Conservation (phyloP, 2,329 filamentous ascomycete species). For the Talaromyces piceae region DNA sequence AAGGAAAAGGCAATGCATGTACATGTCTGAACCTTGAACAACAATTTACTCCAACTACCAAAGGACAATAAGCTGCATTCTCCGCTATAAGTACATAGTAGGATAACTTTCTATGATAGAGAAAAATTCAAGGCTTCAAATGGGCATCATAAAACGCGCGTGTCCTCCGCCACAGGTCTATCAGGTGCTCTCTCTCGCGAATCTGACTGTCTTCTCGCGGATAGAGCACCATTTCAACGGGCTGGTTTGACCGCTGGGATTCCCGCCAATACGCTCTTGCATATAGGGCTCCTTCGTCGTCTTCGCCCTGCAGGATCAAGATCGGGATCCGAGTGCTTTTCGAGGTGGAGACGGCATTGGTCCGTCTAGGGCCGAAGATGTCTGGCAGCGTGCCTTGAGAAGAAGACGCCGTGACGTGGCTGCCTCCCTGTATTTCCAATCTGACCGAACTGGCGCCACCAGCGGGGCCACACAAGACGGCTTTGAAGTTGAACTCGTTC, state of each 20-base stretch:
- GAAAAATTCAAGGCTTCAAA: neutral
- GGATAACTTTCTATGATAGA: too few species aligned
- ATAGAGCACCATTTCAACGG: neutral
- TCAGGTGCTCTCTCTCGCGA: neutral
- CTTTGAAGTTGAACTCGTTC: neutral
- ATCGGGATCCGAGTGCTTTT: neutral
- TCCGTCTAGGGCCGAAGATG: neutral
- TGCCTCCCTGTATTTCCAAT: neutral
- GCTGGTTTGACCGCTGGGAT: neutral
- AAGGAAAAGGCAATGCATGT: too few species aligned
- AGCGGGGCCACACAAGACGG: neutral
- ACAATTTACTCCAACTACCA: too few species aligned
- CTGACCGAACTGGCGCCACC: neutral
- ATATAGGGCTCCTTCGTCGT: neutral
- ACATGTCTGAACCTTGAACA: too few species aligned
- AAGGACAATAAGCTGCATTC: too few species aligned
- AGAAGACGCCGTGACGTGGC: neutral
- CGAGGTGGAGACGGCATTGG: neutral
- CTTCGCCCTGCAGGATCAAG: neutral
- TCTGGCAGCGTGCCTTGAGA: neutral
- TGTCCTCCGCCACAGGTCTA: neutral
- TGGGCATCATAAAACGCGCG: neutral
- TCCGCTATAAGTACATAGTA: neutral
- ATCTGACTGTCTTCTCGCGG: neutral
- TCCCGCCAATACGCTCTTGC: neutral